A percentile compares a stretch with the other conserved stretches of the same genome.
These are phyloP conservation scores for Plantago elongata DNA, from an alignment of 257 asterid species.

Conservation along the genomic window DNA sequence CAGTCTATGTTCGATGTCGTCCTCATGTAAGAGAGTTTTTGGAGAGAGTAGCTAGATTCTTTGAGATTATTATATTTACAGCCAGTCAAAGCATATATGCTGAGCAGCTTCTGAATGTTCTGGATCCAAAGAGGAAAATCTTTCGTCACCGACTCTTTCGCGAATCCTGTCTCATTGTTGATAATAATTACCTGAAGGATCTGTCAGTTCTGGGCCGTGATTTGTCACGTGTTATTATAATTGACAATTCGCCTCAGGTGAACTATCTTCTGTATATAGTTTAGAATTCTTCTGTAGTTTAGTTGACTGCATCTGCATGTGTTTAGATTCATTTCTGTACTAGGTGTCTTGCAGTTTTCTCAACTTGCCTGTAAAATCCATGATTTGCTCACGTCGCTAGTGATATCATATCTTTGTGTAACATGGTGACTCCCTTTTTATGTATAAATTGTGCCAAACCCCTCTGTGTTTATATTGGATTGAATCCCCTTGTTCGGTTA, in stretches of 20 bases:
- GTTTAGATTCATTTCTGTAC: too few species aligned
- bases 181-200: slow-evolving; percentile 93
- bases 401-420: too few species aligned
- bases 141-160: slow-evolving; percentile 96
- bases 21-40: slow-evolving; percentile 81
- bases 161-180: slow-evolving; percentile 83
- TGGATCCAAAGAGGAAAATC: slow-evolving; percentile 86
- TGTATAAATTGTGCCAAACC: too few species aligned
- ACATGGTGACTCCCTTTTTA: too few species aligned
- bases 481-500: too few species aligned
- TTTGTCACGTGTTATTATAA: slow-evolving; percentile 68
- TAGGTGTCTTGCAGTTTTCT: too few species aligned
- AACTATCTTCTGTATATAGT: not conserved
- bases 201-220: slow-evolving; percentile 98
- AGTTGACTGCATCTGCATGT: too few species aligned
- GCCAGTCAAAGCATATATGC: slow-evolving; percentile 99
- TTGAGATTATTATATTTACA: slow-evolving; percentile 88
- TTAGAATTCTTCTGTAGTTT: too few species aligned
- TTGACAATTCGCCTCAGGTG: slow-evolving; percentile 99
- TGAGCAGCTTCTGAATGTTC: slow-evolving; percentile 76
- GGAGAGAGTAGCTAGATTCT: slow-evolving; percentile 66
- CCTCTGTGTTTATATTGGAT: too few species aligned
- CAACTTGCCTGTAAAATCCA: too few species aligned
- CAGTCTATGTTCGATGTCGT: slow-evolving; percentile 81
- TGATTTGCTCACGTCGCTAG: too few species aligned